Evolutionary conservation across 2,329 filamentous ascomycete genomes (phyloP).

Genomic region (Arachnomyces sp.): DNA sequence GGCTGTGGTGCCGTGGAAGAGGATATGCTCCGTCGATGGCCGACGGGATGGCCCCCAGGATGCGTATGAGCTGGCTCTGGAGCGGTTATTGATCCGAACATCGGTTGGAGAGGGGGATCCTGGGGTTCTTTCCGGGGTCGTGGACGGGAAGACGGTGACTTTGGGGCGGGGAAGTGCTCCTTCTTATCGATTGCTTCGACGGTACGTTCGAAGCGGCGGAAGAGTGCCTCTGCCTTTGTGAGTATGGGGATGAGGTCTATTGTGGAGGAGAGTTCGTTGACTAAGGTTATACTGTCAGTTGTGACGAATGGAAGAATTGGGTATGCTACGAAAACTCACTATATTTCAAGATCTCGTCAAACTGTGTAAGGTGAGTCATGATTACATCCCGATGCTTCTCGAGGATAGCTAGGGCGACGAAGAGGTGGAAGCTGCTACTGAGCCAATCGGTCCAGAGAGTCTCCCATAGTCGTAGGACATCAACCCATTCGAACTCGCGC

Average conservation of each 20-base stretch:
- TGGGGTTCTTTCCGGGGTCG: constrained; percentile 2
- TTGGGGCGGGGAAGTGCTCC: constrained; percentile 64
- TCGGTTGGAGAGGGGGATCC: not conserved
- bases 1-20: constrained; percentile 2
- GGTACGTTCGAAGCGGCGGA: constrained; percentile 75
- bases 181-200: constrained; percentile 92
- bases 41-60: not conserved
- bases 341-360: constrained; percentile 97
- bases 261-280: constrained; percentile 88
- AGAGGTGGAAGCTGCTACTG: constrained; percentile 85
- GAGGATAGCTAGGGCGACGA: constrained; percentile 84
- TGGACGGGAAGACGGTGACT: constrained; percentile 16
- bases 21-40: not conserved
- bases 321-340: constrained; percentile 46
- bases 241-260: constrained; percentile 86
- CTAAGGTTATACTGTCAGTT: constrained; percentile 35
- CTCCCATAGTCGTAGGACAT: constrained; percentile 86
- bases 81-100: not conserved
- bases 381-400: constrained; percentile 96
- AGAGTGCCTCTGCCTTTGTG: constrained; percentile 79
- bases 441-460: constrained; percentile 86
- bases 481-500: constrained; percentile 84
- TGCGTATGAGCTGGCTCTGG: not conserved
- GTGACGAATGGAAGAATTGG: not conserved
- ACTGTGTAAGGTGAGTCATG: constrained; percentile 85